Percentiles rank a stretch among this genome's conserved stretches.
These are phyloP conservation scores for Capsella rubella DNA, from an alignment of 441 rosid species.

Conservation along the genomic window DNA sequence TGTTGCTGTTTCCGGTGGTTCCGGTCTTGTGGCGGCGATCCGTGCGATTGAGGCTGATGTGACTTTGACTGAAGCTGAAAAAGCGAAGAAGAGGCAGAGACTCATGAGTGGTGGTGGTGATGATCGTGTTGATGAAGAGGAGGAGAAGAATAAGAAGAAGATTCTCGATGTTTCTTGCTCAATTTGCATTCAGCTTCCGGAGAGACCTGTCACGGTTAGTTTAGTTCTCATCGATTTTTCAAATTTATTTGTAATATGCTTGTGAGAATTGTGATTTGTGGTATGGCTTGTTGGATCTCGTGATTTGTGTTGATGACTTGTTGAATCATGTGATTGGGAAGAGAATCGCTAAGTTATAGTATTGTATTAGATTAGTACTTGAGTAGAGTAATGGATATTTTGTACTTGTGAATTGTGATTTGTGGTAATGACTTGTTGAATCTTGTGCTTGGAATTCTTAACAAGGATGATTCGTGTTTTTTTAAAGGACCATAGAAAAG, in stretches of 20 bases:
- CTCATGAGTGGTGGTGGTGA: slow-evolving; percentile 53
- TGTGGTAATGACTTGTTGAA: too few relatives aligned
- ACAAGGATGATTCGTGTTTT: too few relatives aligned
- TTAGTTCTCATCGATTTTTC: background rate
- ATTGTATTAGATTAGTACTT: too few relatives aligned
- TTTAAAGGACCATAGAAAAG: too few relatives aligned
- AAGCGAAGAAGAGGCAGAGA: slow-evolving; percentile 66
- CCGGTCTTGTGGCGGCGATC: slow-evolving; percentile 54
- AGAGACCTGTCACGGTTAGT: slow-evolving; percentile 74
- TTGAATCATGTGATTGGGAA: background rate
- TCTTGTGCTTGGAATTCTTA: too few relatives aligned
- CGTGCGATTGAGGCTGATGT: slow-evolving; percentile 63
- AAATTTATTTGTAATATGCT: background rate
- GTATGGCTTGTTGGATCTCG: background rate
- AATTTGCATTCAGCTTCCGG: slow-evolving; percentile 64
- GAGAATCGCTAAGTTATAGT: background rate
- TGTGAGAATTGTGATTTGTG: background rate
- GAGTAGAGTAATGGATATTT: too few relatives aligned
- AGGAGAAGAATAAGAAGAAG: background rate
- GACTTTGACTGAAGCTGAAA: slow-evolving; percentile 57
- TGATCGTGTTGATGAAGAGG: background rate
- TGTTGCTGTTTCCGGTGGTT: background rate
- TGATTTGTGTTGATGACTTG: background rate
- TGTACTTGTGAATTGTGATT: too few relatives aligned
- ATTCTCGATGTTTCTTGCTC: slow-evolving; percentile 47